Base-by-base conservation (phyloP, 1,139 yeast species). In the Eremothecium cymbalariae region DNA sequence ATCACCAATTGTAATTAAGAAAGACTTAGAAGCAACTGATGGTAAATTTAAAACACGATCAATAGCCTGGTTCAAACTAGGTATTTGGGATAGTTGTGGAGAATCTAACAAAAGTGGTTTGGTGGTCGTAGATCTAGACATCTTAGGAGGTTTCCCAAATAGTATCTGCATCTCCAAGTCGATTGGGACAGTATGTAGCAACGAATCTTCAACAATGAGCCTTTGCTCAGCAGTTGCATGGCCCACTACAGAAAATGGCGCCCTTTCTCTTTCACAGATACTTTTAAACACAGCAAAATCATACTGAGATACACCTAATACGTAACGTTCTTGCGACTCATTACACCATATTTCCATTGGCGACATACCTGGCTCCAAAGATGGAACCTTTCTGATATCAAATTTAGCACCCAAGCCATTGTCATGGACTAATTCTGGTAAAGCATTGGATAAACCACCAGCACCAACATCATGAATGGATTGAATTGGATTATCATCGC, bases 311-410 rank as follows among this genome's bases (percentile, higher is more conserved):
- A 90, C 94, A 45, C 95, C 98, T 53, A 93, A 63, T 18, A 93
- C 98, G 55, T 88, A 93, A 61, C 99, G 77, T 62, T 93, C 99
- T 65, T 93, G 99, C 4, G 98, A 93, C 64, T 93, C 99, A 53
- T 94, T 88, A 73, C 99, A 93, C 99, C 99, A 93, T 48, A 93
- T 86, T 65, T 93, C 98, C 95, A 90, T 84, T 36, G 99, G 97
- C 7, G 97, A 88, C 97, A 93, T 86, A 39, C 97, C 95, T 32
- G 95, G 95, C 61, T 93, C 99, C 46, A 86, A 73, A 24, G 88
- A 79, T 39, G 94, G 74, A 38, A 93, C 80, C 39, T 88, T 83
- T 63, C 99, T 78, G 44, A 93, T 72, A 59, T 93, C 96, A 47
- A 93, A 90, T 46, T 60, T 70, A 26, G 96, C 99, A 59, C 99